Evolutionary conservation across 768 basidiomycete genomes (phyloP), one percentile per base, ranked within the genome.

Genomic region (Russula olivacea): DNA sequence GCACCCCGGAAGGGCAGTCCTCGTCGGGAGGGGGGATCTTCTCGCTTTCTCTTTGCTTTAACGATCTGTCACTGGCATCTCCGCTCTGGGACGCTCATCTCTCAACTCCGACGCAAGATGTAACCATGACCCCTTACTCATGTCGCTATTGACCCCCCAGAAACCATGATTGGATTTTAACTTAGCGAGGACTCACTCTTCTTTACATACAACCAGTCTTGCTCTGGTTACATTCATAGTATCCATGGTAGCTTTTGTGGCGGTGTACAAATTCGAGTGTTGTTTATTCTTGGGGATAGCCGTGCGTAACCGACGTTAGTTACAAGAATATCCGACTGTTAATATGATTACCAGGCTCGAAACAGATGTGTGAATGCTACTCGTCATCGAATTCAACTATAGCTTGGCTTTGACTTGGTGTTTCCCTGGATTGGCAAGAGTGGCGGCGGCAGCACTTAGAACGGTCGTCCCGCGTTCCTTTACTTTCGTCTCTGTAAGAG

Each of bases 381-480:
- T 47, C 30, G 43, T 54, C 14, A n/a, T 45, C 21, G 9, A 30
- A 3, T 43, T 45, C 6, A 11, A 45, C 76, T 77, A 91, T 50
- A 90, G 72, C 72, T 82, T 90, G 1, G 87, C 79, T 75, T 87
- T 90, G 66, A 66, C 50, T 38, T 50, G 74, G 73, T 59, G 69
- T 70, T 66, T 59, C 2, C 69, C 67, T 4, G 73, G 70, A 30
- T 79, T 77, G 14, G 69, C 73, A 6, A 93, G 76, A 0, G 94
- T 98, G 0, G 82, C 96, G 9, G 89, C 94, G 0, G 93, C 93
- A 1, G 86, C 85, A 5, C 88, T 79, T 53, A 98, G 74, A 19
- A 89, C 93, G 0, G 80, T 75, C 0, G 85, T 75, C 53, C 83
- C 80, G 34, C 93, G 80, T 72, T 97, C 95, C 75, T 96, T 97